A percentile compares a stretch with the other conserved stretches of the same genome.
Conservation (phyloP, 306 rosid genomes). For the Fagus sylvatica region DNA sequence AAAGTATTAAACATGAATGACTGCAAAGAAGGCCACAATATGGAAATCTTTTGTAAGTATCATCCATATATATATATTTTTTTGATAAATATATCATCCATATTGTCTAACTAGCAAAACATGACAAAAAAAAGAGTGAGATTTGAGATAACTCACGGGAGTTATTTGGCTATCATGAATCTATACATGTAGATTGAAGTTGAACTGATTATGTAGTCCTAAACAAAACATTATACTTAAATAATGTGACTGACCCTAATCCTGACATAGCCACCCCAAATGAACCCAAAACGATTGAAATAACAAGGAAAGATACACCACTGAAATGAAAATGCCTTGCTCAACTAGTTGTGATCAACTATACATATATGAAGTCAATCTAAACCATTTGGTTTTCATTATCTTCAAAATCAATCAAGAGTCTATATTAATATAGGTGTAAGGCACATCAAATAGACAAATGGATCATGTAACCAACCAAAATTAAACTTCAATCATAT, state of each 20-base stretch:
- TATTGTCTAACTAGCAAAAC: neutral
- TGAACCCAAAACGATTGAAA: neutral
- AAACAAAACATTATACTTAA: neutral
- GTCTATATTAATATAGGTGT: neutral
- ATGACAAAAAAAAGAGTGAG: neutral
- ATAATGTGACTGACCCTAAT: neutral
- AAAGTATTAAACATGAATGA: neutral
- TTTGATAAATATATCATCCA: neutral
- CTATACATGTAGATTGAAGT: slow-evolving; percentile 7
- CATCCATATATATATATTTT: neutral
- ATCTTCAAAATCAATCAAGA: neutral
- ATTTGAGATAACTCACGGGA: slow-evolving; percentile 1
- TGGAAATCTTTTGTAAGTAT: slow-evolving; percentile 3
- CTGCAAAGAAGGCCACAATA: neutral
- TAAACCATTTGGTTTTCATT: neutral
- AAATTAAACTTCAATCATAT: neutral
- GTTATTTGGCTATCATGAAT: slow-evolving; percentile 2
- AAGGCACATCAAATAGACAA: neutral
- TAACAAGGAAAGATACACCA: neutral
- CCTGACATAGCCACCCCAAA: neutral
- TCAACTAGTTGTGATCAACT: neutral
- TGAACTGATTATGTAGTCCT: neutral
- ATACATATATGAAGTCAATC: neutral
- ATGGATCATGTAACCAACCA: slow-evolving; percentile 2
- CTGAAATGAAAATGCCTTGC: neutral